A percentile compares a stretch with the other conserved stretches of the same genome.
Conservation (phyloP, 371 early-diverging fungal genomes). For the Rhizopus arrhizus region DNA sequence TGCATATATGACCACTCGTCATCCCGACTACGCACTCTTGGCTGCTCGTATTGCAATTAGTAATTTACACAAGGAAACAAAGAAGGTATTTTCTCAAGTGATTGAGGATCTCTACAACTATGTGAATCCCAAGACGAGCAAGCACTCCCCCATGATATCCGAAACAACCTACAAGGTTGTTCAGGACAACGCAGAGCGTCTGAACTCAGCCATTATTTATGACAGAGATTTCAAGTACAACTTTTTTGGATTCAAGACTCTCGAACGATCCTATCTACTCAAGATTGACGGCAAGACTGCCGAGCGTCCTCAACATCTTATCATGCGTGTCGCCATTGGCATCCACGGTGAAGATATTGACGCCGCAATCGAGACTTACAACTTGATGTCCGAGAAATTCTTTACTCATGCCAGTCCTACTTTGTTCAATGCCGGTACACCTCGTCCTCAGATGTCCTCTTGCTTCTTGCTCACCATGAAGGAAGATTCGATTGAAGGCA, state of each 20-base stretch:
- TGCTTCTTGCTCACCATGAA: conserved; percentile 93
- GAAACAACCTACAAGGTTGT: conserved; percentile 66
- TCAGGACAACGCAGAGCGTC: conserved; percentile 67
- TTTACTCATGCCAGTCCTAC: conserved; percentile 98
- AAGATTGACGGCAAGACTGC: conserved; percentile 76
- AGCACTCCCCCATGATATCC: conserved; percentile 79
- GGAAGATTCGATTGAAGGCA: conserved; percentile 94
- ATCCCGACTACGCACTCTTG: conserved; percentile 98
- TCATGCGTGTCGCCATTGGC: conserved; percentile 95
- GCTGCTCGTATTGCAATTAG: conserved; percentile 98
- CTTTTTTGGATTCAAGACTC: conserved; percentile 96
- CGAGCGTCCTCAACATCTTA: conserved; percentile 95
- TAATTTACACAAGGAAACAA: conserved; percentile 93
- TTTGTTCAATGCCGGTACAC: conserved; percentile 94
- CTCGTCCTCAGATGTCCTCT: conserved; percentile 88
- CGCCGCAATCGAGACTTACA: conserved; percentile 88
- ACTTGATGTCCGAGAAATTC: conserved; percentile 84
- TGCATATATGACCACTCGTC: conserved; percentile 96
- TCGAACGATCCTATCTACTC: conserved; percentile 90
- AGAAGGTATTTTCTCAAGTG: conserved; percentile 71
- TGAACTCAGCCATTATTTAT: conserved; percentile 91
- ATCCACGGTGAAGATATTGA: conserved; percentile 90
- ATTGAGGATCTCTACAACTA: conserved; percentile 69
- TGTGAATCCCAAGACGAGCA: conserved; percentile 77
- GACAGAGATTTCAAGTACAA: conserved; percentile 93